phyloP scores from a whole-genome alignment of 2,329 filamentous ascomycete species.

The Nothopassalora personata region DNA sequence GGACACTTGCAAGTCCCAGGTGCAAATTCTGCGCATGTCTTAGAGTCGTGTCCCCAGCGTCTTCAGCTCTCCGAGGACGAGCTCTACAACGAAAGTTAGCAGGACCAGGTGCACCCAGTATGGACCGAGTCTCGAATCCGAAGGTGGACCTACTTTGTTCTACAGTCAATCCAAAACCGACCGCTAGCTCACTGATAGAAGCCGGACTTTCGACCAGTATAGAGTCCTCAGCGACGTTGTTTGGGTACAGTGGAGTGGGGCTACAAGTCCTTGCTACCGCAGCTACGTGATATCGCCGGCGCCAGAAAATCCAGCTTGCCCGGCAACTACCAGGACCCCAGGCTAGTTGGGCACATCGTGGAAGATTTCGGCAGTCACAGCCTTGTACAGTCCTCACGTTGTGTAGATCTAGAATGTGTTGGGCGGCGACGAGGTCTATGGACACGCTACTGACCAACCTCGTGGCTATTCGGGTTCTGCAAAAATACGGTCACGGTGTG shows the following conservation, averaged over 20 bases:
- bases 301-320: slow-evolving; percentile 26
- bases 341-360: slow-evolving; percentile 33
- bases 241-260: neutral
- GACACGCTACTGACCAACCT: neutral
- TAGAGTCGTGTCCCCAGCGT: neutral
- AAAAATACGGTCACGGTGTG: slow-evolving; percentile 4
- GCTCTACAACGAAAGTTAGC: neutral
- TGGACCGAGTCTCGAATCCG: neutral
- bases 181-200: neutral
- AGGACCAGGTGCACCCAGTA: neutral
- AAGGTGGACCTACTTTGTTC: neutral
- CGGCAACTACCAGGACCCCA: slow-evolving; percentile 29
- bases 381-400: slow-evolving; percentile 1
- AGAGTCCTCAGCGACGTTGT: neutral
- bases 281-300: slow-evolving; percentile 24
- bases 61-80: neutral
- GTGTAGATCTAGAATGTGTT: slow-evolving; percentile 4
- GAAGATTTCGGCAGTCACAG: slow-evolving; percentile 5
- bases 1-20: neutral
- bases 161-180: neutral
- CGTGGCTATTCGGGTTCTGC: slow-evolving; percentile 2
- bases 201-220: neutral
- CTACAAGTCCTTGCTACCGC: slow-evolving; percentile 18
- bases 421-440: slow-evolving; percentile 3
- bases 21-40: neutral